These are phyloP conservation scores for Neofusicoccum laricinum DNA, from an alignment of 2,329 filamentous ascomycete species.

Conservation along the genomic window DNA sequence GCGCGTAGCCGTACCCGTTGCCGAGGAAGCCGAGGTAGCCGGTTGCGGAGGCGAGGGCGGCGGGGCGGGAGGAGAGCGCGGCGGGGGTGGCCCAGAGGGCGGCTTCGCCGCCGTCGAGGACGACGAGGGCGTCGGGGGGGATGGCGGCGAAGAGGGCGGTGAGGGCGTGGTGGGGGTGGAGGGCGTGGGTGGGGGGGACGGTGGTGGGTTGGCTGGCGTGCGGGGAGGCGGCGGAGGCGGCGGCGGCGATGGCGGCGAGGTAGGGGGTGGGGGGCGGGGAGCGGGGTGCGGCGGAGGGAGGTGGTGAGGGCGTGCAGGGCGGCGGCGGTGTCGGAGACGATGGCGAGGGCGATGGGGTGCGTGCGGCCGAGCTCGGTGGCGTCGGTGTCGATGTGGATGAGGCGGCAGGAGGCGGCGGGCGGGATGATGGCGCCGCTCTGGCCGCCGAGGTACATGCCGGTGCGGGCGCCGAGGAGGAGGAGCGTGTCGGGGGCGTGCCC, in stretches of 20 bases:
- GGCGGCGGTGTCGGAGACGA: conserved; percentile 40
- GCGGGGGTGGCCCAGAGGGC: conserved; percentile 32
- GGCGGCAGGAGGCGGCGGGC: conserved; percentile 31
- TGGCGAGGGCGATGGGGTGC: conserved; percentile 39
- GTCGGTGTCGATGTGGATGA: conserved; percentile 45
- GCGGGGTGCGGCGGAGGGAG: too few species aligned
- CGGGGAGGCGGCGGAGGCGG: neutral
- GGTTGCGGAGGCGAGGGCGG: conserved; percentile 27
- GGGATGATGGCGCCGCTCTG: conserved; percentile 40
- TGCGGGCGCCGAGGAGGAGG: conserved; percentile 41
- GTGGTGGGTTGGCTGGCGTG: too few species aligned
- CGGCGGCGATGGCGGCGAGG: conserved; percentile 18
- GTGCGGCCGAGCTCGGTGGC: conserved; percentile 44
- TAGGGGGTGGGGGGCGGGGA: conserved; percentile 25
- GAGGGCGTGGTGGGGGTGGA: conserved; percentile 45
- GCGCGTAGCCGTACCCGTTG: conserved; percentile 46
- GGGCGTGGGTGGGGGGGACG: too few species aligned
- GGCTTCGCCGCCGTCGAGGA: conserved; percentile 42
- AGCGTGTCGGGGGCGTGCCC: conserved; percentile 40
- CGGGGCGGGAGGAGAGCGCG: conserved; percentile 16
- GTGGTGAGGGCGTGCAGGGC: conserved; percentile 33
- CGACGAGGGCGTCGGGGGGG: conserved; percentile 36
- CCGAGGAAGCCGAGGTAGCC: conserved; percentile 47
- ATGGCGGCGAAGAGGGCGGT: conserved; percentile 36
- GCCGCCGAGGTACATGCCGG: conserved; percentile 42